Conservation (phyloP, 106 monocot species). For the Dendrobium nobile region DNA sequence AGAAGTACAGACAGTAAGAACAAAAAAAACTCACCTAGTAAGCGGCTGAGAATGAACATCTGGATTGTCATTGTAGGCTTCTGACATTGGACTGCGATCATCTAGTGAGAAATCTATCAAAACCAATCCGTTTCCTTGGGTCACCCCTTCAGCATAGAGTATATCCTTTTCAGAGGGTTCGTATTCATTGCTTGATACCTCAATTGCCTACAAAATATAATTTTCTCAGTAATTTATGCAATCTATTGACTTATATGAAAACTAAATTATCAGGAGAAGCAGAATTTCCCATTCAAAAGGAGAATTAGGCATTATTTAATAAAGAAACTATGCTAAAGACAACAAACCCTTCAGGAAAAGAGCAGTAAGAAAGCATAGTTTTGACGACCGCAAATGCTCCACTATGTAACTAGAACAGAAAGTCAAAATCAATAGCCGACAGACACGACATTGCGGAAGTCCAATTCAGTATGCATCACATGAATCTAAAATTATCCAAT, state of each 20-base stretch:
- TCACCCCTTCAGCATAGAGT: constrained; percentile 82
- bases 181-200: constrained; percentile 92
- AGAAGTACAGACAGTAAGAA: background rate
- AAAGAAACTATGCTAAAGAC: background rate
- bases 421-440: too few relatives aligned
- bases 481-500: too few relatives aligned
- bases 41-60: constrained; percentile 58
- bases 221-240: background rate
- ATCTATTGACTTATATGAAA: background rate
- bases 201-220: constrained; percentile 56
- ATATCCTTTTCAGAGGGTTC: constrained; percentile 88
- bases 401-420: too few relatives aligned
- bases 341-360: background rate
- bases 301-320: constrained; percentile 1
- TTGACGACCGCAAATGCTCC: too few relatives aligned
- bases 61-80: constrained; percentile 51
- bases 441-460: too few relatives aligned
- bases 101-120: constrained; percentile 87
- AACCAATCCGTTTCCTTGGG: constrained; percentile 89
- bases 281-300: background rate
- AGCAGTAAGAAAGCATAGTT: too few relatives aligned
- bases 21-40: constrained; percentile 42
- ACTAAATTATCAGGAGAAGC: background rate
- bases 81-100: constrained; percentile 76
- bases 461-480: too few relatives aligned